Evolutionary conservation across 208 protist species (phyloP).

Genomic region (Porcisia hertigi): DNA sequence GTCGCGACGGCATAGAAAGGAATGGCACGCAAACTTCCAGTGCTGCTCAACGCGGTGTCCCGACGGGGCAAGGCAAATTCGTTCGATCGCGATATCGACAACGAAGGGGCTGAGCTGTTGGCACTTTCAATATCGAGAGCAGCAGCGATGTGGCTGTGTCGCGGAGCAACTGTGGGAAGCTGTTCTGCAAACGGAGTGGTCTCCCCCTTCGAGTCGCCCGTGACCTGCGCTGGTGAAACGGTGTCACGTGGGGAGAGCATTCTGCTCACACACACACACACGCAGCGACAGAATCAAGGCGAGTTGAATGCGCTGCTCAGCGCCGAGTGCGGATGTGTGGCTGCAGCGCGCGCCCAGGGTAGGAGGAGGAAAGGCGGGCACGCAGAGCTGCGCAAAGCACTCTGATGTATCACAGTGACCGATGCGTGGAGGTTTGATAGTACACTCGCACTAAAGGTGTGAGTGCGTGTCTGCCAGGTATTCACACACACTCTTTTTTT

Average conservation of each 20-base stretch:
- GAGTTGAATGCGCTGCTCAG: too few species aligned
- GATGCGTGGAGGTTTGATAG: neutral
- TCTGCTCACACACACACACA: neutral
- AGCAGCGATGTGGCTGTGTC: neutral
- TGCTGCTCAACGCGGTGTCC: neutral
- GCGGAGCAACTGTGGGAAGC: neutral
- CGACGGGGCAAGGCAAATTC: constrained; percentile 9
- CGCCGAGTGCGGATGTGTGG: neutral
- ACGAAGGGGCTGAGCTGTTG: neutral
- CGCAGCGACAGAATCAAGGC: neutral
- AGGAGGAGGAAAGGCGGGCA: neutral
- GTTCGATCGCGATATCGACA: neutral
- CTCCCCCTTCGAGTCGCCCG: neutral
- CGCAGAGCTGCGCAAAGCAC: neutral
- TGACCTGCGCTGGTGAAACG: constrained; percentile 1
- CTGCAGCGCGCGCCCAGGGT: neutral
- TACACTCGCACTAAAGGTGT: neutral
- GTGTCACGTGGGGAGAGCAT: constrained; percentile 7
- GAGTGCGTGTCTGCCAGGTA: neutral
- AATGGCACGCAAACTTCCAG: neutral
- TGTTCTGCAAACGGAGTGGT: neutral
- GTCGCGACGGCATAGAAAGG: constrained; percentile 6
- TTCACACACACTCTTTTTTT: neutral
- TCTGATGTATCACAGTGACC: neutral
- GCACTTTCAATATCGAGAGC: neutral